These are phyloP conservation scores for Brassica carinata DNA, from an alignment of 345 rosid species.

Conservation along the genomic window DNA sequence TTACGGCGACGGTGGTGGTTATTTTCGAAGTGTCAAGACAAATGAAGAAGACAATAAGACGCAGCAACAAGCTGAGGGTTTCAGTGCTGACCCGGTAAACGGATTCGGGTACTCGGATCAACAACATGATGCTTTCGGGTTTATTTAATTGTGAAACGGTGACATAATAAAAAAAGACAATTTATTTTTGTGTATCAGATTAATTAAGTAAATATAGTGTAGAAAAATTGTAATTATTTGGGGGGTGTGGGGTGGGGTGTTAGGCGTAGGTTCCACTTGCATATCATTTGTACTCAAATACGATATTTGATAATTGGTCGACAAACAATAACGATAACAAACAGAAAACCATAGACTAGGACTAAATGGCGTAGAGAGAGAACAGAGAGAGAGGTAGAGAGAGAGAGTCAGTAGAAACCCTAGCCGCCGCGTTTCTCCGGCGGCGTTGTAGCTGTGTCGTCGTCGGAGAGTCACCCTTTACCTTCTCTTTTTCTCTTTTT, in stretches of 20 bases:
- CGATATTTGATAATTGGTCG: not conserved
- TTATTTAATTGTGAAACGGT: slow-evolving; percentile 35
- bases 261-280: slow-evolving; percentile 19
- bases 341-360: too few species aligned
- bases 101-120: slow-evolving; percentile 36
- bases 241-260: not conserved
- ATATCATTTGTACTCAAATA: slow-evolving; percentile 25
- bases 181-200: slow-evolving; percentile 10
- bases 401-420: too few species aligned
- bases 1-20: slow-evolving; percentile 35
- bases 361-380: too few species aligned
- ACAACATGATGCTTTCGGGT: slow-evolving; percentile 38
- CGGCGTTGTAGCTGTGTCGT: too few species aligned
- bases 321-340: not conserved
- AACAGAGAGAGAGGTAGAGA: too few species aligned
- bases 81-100: slow-evolving; percentile 32
- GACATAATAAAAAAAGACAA: slow-evolving; percentile 7
- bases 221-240: not conserved
- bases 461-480: too few species aligned
- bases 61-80: slow-evolving; percentile 43
- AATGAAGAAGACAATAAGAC: slow-evolving; percentile 69
- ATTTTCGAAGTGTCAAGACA: slow-evolving; percentile 35
- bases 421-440: too few species aligned
- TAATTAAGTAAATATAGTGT: slow-evolving; percentile 6
- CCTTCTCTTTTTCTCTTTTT: too few species aligned